These are phyloP conservation scores for Silene conica DNA, from an alignment of 148 eudicot species.

Conservation along the genomic window DNA sequence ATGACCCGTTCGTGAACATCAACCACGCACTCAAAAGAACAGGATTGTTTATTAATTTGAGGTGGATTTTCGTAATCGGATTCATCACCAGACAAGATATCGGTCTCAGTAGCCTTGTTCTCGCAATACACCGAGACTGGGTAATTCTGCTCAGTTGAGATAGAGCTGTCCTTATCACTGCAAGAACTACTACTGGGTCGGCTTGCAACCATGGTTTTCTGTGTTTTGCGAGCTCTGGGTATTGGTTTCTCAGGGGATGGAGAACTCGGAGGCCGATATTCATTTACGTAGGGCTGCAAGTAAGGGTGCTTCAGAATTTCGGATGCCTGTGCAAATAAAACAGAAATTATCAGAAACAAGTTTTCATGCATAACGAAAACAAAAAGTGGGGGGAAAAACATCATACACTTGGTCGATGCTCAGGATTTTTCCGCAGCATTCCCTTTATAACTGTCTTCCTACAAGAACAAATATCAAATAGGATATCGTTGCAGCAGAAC, in stretches of 20 bases:
- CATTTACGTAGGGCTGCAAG: slow-evolving; percentile 81
- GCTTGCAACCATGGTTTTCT: slow-evolving; percentile 68
- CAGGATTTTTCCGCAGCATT: slow-evolving; percentile 91
- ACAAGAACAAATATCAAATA: slow-evolving; percentile 14
- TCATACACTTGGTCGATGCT: slow-evolving; percentile 79
- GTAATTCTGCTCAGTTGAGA: slow-evolving; percentile 61
- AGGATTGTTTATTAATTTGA: slow-evolving; percentile 34
- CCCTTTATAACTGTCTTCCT: slow-evolving; percentile 79
- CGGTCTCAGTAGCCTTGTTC: slow-evolving; percentile 49
- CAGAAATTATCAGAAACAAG: slow-evolving; percentile 9
- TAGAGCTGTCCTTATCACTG: slow-evolving; percentile 76
- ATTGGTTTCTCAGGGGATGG: slow-evolving; percentile 59
- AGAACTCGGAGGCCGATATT: slow-evolving; percentile 44
- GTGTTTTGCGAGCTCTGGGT: slow-evolving; percentile 33
- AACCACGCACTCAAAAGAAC: slow-evolving; percentile 25
- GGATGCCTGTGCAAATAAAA: slow-evolving; percentile 56
- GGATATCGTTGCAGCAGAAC: background rate
- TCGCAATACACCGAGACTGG: slow-evolving; percentile 40
- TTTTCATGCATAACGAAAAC: background rate
- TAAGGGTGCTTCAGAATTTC: slow-evolving; percentile 91
- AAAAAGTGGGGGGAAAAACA: background rate
- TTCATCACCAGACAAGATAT: slow-evolving; percentile 58
- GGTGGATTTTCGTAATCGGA: slow-evolving; percentile 31
- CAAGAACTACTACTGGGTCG: slow-evolving; percentile 86
- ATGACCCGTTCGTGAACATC: slow-evolving; percentile 32